A percentile compares a stretch with the other conserved stretches of the same genome.
Conservation (phyloP, 148 eudicot genomes). For the Nepenthes gracilis region DNA sequence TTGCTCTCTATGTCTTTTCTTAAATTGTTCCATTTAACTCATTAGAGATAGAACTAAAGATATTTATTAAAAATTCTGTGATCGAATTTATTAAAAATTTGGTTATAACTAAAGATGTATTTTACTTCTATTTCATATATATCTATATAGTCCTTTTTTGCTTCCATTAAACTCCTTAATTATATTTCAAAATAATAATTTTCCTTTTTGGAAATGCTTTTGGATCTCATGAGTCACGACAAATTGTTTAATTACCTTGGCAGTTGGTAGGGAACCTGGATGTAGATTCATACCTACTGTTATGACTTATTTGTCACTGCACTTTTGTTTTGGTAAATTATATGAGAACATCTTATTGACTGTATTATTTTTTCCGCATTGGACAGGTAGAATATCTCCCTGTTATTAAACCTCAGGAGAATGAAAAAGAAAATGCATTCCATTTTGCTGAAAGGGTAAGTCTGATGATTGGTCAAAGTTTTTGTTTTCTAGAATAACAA, state of each 20-base stretch:
- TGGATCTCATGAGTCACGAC: no score
- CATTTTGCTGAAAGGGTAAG: constrained; percentile 67
- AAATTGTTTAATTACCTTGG: background rate
- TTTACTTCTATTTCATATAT: no score
- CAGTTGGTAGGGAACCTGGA: background rate
- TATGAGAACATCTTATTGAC: background rate
- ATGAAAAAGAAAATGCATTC: constrained; percentile 54
- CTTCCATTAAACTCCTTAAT: no score
- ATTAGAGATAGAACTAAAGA: no score
- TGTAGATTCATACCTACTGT: background rate
- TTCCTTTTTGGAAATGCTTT: no score
- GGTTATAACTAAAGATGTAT: no score
- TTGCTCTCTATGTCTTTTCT: no score
- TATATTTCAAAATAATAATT: no score
- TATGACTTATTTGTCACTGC: background rate
- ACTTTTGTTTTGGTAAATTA: background rate
- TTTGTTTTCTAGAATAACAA: background rate
- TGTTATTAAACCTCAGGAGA: constrained; percentile 41
- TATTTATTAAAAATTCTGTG: no score
- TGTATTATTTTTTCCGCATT: background rate
- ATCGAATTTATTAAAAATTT: no score
- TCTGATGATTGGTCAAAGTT: constrained; percentile 2
- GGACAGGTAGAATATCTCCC: constrained; percentile 88
- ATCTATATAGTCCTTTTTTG: no score
- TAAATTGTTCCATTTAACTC: no score